Evolutionary conservation across 352 stramenopile species (phyloP).

Genomic region (Chrysophaeum taylorii): DNA sequence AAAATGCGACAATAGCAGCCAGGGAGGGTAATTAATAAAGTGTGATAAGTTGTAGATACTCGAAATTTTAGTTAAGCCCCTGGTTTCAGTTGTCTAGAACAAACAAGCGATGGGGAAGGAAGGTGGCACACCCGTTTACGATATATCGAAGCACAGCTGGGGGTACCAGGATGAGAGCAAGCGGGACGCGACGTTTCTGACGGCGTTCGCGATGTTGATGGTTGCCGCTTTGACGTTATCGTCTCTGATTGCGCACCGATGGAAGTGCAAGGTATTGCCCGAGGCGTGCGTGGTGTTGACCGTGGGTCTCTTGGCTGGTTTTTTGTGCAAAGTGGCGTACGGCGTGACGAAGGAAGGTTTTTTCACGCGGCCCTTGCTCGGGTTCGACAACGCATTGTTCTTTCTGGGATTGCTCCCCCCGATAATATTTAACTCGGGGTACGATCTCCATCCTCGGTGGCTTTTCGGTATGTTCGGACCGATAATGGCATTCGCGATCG

Average conservation of each 20-base stretch:
- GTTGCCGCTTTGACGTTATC: neutral
- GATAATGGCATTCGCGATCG: conserved; percentile 73
- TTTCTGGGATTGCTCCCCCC: conserved; percentile 78
- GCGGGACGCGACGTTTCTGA: neutral
- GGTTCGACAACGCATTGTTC: conserved; percentile 78
- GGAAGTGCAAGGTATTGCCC: conserved; percentile 25
- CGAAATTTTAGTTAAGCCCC: too few species aligned
- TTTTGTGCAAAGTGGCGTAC: conserved; percentile 20
- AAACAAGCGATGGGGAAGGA: too few species aligned
- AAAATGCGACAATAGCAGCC: too few species aligned
- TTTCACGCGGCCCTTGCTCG: conserved; percentile 22
- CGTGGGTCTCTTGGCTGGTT: conserved; percentile 35
- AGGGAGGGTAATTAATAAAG: too few species aligned
- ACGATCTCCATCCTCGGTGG: conserved; percentile 64
- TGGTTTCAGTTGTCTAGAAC: too few species aligned
- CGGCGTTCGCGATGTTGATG: neutral
- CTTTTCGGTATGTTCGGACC: conserved; percentile 24
- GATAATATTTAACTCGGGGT: conserved; percentile 87
- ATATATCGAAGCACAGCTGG: conserved; percentile 1
- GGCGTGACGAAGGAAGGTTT: conserved; percentile 16
- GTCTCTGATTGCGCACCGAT: neutral
- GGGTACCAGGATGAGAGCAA: neutral
- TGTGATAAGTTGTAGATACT: too few species aligned
- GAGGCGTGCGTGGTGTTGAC: conserved; percentile 42
- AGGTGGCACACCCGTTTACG: conserved; percentile 10